Base-by-base conservation (phyloP, 352 stramenopile species). In the Phytophthora crassamura region DNA sequence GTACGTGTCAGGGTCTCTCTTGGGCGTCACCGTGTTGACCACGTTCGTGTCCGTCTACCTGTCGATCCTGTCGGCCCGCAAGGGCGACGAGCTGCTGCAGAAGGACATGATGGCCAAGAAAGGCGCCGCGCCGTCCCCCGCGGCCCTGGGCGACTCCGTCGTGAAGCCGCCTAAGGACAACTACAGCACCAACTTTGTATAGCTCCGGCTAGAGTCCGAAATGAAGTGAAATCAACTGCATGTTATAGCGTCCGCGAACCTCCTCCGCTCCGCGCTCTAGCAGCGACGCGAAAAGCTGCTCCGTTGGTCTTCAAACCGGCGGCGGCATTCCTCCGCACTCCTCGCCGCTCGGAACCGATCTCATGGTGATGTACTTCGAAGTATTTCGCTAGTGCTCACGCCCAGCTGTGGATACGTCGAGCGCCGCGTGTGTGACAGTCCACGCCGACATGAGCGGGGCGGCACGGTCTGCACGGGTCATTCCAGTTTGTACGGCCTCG, bases 141-240 rank as follows among this genome's bases (percentile, higher is more conserved):
- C 56, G 1, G 41, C 67, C 0, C 28, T 58, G 30, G 63, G 54
- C 38, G 68, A 72, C 3, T 61, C 60, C n/a, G 40, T 54, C 9
- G 18, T 42, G 14, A 82, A 66, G 39, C 43, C 52, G 1, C 42
- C 60, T 12, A 73, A 64, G 47, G 61, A 79, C 14, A 69, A 72
- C 58, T 82, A 79, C 51, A 79, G 59, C 42, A 77, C 62, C 45
- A 82, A 77, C 54, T 81, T 82, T 57, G 67, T 82, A 54, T 77
- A 72, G 38, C 39, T 45, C 35, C 12, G 46, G 39, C 46, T 58
- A n/a, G 8, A 25, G 22, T 25, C 22, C 22, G 22, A 25, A 25
- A 25, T 56, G 60, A 39, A 55, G 40, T 60, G n/a, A 59, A 30
- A 41, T 51, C 14, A 57, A 49, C 8, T 52, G 18, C 41, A 55